Evolutionary conservation across 345 rosid genomes (phyloP), one percentile per base, ranked within the genome.

Genomic region (Populus ilicifolia): DNA sequence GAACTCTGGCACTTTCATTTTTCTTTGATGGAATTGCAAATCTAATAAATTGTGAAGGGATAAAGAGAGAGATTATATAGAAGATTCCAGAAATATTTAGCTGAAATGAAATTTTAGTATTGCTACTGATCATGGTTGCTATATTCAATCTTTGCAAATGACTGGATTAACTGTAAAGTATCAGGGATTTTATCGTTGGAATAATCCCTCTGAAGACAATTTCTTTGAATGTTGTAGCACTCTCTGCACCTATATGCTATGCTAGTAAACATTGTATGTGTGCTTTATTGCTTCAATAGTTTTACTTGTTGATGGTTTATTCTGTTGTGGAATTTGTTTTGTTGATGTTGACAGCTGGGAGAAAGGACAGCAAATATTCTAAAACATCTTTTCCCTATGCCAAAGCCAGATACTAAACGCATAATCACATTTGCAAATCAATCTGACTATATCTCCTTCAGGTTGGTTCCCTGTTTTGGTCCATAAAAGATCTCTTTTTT

Each of bases 331-430:
- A 21, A 30, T 52, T 35, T 38, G 14, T 44, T 73, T 74, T 48
- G 43, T 61, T 50, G 25, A 64, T 80, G 56, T 78, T 77, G 27
- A 52, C 84, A 92, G 99, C 83, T 91, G 46, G 97, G 99, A 78
- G 89, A 88, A 84, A 88, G 98, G 87, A 85, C 94, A 46, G 84
- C 83, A 21, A 92, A 87, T 84, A 85, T 96, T 78, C 85, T 96
- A 71, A 96, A 92, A 83, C 94, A 96, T 86, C 82, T 96, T 54
- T 96, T 96, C 86, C 98, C 99, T 68, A 87, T 87, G 85, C 98
- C 97, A 33, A 96, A 93, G 87, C 85, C 76, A 21, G 96, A 93
- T 71, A 80, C 93, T 46, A 92, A 85, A 71, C 93, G 98, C 14
- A 91, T 93, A 18, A 85, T 96, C 77, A 93, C 98, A 36, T 92